phyloP scores from a whole-genome alignment of 73 alveolate genomes.

The Chromera velia region DNA sequence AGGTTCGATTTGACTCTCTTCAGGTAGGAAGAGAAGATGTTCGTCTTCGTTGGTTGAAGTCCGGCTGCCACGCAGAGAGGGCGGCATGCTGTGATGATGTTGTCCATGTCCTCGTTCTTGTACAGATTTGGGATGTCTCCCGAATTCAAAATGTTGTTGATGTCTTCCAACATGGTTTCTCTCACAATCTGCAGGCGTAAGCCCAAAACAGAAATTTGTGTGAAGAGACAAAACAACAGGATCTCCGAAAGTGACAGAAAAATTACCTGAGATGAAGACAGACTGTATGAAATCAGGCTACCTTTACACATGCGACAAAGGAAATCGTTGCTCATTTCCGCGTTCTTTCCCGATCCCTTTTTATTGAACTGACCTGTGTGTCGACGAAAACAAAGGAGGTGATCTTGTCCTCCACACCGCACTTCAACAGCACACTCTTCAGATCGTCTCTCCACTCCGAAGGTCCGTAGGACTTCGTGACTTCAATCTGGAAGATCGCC shows the following conservation, averaged over 20 bases:
- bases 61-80: conserved; percentile 60
- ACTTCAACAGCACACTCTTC: conserved; percentile 61
- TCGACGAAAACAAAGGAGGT: conserved; percentile 94
- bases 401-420: conserved; percentile 90
- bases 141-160: conserved; percentile 81
- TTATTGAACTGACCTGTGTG: conserved; percentile 74
- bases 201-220: no score
- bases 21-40: conserved; percentile 64
- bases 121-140: conserved; percentile 92
- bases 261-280: conserved; percentile 18
- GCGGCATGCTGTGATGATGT: conserved; percentile 63
- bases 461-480: conserved; percentile 93
- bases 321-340: not conserved
- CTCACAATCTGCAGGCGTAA: conserved; percentile 81
- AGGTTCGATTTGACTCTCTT: conserved; percentile 83
- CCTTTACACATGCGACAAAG: not conserved
- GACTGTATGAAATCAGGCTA: not conserved
- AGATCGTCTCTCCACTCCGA: conserved; percentile 84
- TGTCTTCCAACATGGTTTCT: conserved; percentile 83
- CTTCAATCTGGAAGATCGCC: conserved; percentile 92
- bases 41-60: conserved; percentile 65
- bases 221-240: no score
- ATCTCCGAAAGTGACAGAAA: no score
- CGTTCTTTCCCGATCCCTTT: not conserved
- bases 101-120: conserved; percentile 64